These are phyloP conservation scores for Coemansia sp. DNA, from an alignment of 192 early-diverging fungal species.

Conservation along the genomic window DNA sequence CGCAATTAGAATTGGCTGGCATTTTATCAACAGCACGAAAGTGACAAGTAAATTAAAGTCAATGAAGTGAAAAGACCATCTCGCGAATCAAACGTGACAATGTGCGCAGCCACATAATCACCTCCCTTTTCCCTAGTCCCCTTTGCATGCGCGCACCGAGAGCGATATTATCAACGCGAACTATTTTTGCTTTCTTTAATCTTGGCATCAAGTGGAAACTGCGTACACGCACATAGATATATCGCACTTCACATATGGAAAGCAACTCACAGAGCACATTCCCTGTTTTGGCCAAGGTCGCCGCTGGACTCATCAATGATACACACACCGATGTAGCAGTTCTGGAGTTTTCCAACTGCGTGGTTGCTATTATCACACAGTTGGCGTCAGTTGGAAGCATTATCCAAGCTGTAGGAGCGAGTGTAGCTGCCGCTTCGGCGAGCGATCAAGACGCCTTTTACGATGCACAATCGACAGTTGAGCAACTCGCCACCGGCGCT, in stretches of 20 bases:
- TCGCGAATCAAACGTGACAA: neutral
- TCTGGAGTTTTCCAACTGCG: slow-evolving; percentile 43
- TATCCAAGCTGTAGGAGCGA: slow-evolving; percentile 17
- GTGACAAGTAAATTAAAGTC: neutral
- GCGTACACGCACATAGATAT: neutral
- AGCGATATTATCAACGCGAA: neutral
- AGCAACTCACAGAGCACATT: slow-evolving; percentile 6
- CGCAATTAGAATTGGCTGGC: neutral
- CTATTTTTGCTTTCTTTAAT: too few species aligned
- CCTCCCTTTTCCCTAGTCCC: neutral
- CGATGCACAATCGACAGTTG: slow-evolving; percentile 4
- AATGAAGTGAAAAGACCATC: neutral
- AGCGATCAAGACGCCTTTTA: neutral
- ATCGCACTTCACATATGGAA: slow-evolving; percentile 1
- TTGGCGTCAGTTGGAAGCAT: slow-evolving; percentile 39
- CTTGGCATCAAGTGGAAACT: too few species aligned
- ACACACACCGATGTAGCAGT: slow-evolving; percentile 46
- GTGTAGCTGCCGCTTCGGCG: neutral
- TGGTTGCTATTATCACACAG: slow-evolving; percentile 45
- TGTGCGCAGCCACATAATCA: neutral
- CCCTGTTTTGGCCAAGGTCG: slow-evolving; percentile 23
- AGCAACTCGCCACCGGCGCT: slow-evolving; percentile 6
- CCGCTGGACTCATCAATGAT: slow-evolving; percentile 26
- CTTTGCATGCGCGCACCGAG: neutral
- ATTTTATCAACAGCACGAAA: neutral